Evolutionary conservation across 2,329 filamentous ascomycete genomes (phyloP).

Genomic region (Monilinia fructigena): DNA sequence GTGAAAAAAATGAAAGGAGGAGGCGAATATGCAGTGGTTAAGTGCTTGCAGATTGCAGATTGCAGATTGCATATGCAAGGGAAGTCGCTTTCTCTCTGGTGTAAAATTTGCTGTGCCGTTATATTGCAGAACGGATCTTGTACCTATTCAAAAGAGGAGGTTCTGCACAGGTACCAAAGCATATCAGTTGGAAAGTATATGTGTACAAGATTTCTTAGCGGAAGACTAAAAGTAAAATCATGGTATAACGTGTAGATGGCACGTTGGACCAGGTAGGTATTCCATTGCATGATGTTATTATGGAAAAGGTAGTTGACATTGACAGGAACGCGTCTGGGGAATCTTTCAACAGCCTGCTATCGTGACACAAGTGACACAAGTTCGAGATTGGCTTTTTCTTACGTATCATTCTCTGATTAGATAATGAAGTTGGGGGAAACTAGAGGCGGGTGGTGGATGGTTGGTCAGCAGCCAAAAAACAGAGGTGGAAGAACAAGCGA

Average conservation of each 20-base stretch:
- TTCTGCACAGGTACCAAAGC: slow-evolving; percentile 4
- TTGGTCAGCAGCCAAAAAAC: neutral
- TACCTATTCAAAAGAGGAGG: slow-evolving; percentile 6
- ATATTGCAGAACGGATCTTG: slow-evolving; percentile 9
- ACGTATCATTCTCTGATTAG: slow-evolving; percentile 14
- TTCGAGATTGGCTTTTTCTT: slow-evolving; percentile 7
- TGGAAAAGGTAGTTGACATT: slow-evolving; percentile 10
- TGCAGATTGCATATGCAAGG: slow-evolving; percentile 23
- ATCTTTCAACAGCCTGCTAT: slow-evolving; percentile 10
- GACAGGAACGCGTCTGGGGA: slow-evolving; percentile 12
- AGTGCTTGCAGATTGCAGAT: slow-evolving; percentile 24
- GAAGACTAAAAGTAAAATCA: neutral
- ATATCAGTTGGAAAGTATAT: neutral
- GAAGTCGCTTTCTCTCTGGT: neutral
- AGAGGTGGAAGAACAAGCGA: neutral
- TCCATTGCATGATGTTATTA: slow-evolving; percentile 2
- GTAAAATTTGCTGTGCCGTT: slow-evolving; percentile 15
- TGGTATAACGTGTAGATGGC: neutral
- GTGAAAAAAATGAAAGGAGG: slow-evolving; percentile 12
- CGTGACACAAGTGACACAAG: slow-evolving; percentile 1
- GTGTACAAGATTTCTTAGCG: neutral
- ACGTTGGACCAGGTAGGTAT: neutral
- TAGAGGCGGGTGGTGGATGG: slow-evolving; percentile 13
- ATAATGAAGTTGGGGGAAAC: neutral
- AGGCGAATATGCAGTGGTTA: slow-evolving; percentile 23